A percentile compares a stretch with the other conserved stretches of the same genome.
phyloP scores from a whole-genome alignment of 192 early-diverging fungal species.

The Lobosporangium transversale region DNA sequence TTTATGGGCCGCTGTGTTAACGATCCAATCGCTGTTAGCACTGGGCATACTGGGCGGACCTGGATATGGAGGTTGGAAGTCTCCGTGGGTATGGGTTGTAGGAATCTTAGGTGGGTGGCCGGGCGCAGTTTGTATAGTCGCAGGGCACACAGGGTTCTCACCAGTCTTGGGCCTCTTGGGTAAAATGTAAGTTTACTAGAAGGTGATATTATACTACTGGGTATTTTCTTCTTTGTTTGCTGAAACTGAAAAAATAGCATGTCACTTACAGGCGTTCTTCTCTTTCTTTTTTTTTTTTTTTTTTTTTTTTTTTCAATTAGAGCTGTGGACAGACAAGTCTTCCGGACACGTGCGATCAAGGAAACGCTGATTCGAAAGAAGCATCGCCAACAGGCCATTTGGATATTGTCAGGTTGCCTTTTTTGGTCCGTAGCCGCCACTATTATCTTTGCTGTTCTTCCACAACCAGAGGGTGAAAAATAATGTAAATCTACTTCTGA shows the following conservation, averaged over 20 bases:
- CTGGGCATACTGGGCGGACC: conserved; percentile 22
- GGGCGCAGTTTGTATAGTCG: conserved; percentile 8
- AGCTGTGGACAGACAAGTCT: conserved; percentile 19
- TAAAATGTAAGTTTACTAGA: conserved; percentile 11
- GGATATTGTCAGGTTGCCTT: conserved; percentile 15
- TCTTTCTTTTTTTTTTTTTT: too few relatives aligned
- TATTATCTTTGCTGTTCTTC: conserved; percentile 19
- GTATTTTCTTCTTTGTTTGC: neutral
- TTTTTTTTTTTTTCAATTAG: conserved; percentile 4
- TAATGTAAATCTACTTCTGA: too few relatives aligned
- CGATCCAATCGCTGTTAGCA: conserved; percentile 10
- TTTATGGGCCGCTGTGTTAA: conserved; percentile 10
- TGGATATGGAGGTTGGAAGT: too few relatives aligned
- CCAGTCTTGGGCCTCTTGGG: conserved; percentile 21
- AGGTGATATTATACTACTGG: neutral
- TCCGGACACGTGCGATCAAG: conserved; percentile 4
- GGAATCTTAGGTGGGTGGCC: conserved; percentile 22
- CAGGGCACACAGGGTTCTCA: conserved; percentile 24
- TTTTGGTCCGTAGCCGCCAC: conserved; percentile 2
- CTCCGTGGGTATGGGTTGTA: conserved; percentile 33
- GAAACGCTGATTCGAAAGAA: conserved; percentile 11
- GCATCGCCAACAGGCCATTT: conserved; percentile 14
- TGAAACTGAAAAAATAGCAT: too few relatives aligned
- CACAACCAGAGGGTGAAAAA: conserved; percentile 6
- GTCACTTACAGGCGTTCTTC: too few relatives aligned